Evolutionary conservation across 2,329 filamentous ascomycete species (phyloP), one percentile per base, ranked within the genome.

Genomic region (Pseudocercospora musae): DNA sequence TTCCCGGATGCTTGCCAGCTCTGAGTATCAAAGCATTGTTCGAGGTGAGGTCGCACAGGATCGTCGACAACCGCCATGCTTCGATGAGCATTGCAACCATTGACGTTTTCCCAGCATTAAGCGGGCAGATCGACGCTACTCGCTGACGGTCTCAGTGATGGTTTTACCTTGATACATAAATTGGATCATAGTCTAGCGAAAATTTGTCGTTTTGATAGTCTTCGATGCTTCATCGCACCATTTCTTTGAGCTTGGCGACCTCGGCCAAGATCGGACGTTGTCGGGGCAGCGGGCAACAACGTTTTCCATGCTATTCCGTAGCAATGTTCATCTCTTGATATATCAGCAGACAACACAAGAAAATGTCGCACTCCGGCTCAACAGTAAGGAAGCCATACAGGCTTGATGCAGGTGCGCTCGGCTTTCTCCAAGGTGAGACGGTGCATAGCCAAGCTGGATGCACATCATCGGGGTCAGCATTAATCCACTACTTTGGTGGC

Each of bases 401-500:
- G 2, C 62, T 74, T 33, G 72, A 80, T 58, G 72, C 80, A 5
- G 73, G 77, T 7, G 73, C 78, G 20, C 77, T 80, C 13, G 84
- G 84, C 53, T 78, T 78, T 62, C 74, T 85, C 25, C 76, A 82
- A 72, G 84, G 83, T 21, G 69, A 79, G 2, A 82, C 80, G 0
- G 74, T 84, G 57, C 70, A 75, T 10, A 33, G 44, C 13, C 25
- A 33, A 50, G 42, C 57, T 23, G 53, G 1, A 25, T 64, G 69
- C 10, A 53, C 62, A 21, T 63, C 70, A 9, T 37, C 48, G 3
- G 29, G 31, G 1, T 52, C 55, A 9, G 70, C 71, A 11, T 72
- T 81, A 1, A 80, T 80, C 59, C 80, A 80, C 62, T 85, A 81
- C 69, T 84, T 84, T 58, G 83, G 83, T 20, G 82, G 82, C 5